Percentiles rank a stretch among this genome's conserved stretches.
These are phyloP conservation scores for Chiua sp. DNA, from an alignment of 1,284 basidiomycete species.

Conservation along the genomic window DNA sequence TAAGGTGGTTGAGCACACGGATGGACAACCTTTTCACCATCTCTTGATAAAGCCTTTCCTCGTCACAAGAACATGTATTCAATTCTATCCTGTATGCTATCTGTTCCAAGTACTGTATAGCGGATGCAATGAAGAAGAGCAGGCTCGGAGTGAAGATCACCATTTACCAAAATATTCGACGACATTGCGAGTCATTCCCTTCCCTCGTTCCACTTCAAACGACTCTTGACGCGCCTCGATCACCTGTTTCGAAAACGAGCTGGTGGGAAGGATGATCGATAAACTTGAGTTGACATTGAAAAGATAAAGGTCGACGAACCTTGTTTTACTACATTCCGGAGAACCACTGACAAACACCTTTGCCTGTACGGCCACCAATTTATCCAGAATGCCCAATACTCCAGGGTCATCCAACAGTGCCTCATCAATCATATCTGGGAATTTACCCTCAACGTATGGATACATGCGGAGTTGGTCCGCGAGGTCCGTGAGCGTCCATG, in stretches of 20 bases:
- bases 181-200: constrained; percentile 20
- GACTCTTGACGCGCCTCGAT: constrained; percentile 25
- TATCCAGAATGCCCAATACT: constrained; percentile 53
- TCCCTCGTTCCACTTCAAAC: constrained; percentile 9
- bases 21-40: too few species aligned
- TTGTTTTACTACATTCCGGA: constrained; percentile 43
- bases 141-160: not conserved
- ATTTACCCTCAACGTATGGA: constrained; percentile 26
- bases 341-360: constrained; percentile 51
- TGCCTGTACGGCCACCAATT: constrained; percentile 50
- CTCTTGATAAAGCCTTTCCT: too few species aligned
- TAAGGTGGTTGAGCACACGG: too few species aligned
- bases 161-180: constrained; percentile 33
- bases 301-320: constrained; percentile 27
- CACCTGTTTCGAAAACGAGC: constrained; percentile 34
- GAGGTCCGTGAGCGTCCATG: constrained; percentile 47
- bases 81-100: too few species aligned
- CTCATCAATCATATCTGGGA: constrained; percentile 30
- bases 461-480: constrained; percentile 33
- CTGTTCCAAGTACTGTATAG: too few species aligned
- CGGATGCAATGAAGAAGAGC: too few species aligned
- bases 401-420: constrained; percentile 49
- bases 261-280: constrained; percentile 1
- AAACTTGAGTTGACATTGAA: too few species aligned
- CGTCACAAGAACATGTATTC: too few species aligned